phyloP scores from a whole-genome alignment of 2,329 filamentous ascomycete genomes.

The Aspergillus fischeri region DNA sequence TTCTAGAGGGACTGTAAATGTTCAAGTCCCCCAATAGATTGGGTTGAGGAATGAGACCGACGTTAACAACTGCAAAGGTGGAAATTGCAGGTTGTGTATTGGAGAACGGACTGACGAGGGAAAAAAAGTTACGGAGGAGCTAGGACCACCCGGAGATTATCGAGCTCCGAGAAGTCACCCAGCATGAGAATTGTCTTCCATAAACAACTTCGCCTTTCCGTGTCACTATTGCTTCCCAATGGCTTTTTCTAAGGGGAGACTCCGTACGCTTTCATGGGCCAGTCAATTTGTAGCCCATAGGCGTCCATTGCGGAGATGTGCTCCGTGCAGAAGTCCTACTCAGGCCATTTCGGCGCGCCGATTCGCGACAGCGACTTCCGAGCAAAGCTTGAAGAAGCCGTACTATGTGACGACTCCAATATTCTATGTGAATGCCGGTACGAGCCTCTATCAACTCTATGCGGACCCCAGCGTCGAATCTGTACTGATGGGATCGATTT shows the following conservation, averaged over 20 bases:
- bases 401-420: slow-evolving; percentile 96
- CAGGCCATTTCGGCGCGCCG: slow-evolving; percentile 20
- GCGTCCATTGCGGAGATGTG: slow-evolving; percentile 28
- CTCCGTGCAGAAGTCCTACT: slow-evolving; percentile 22
- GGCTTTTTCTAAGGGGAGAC: slow-evolving; percentile 24
- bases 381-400: slow-evolving; percentile 57
- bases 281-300: slow-evolving; percentile 20
- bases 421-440: slow-evolving; percentile 96
- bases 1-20: neutral
- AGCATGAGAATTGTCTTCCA: slow-evolving; percentile 8
- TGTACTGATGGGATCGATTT: neutral
- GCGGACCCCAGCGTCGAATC: neutral
- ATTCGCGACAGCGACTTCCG: slow-evolving; percentile 26
- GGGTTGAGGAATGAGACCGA: neutral
- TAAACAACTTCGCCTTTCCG: slow-evolving; percentile 1
- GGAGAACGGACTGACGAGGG: slow-evolving; percentile 1
- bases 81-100: neutral
- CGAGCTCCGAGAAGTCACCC: slow-evolving; percentile 26
- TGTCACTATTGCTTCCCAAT: slow-evolving; percentile 16
- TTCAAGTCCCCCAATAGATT: neutral
- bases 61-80: neutral
- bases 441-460: neutral
- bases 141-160: slow-evolving; percentile 32
- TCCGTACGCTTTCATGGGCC: slow-evolving; percentile 31
- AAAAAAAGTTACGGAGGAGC: slow-evolving; percentile 28